A percentile compares a stretch with the other conserved stretches of the same genome.
Conservation (phyloP, 164 flowering plant species). For the Malania oleifera region DNA sequence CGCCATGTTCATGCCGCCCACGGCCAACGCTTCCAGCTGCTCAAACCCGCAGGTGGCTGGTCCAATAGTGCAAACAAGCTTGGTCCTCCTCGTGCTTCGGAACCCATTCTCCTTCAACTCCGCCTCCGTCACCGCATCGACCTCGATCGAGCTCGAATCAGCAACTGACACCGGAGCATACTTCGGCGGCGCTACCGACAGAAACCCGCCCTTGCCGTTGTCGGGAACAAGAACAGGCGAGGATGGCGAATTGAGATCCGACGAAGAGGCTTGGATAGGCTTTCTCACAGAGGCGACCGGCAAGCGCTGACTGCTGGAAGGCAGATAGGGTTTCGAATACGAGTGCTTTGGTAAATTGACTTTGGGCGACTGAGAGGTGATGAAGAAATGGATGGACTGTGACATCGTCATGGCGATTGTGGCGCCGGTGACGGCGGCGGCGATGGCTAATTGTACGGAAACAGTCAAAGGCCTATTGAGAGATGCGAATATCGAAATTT, state of each 20-base stretch:
- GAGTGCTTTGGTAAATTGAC: slow-evolving; percentile 15
- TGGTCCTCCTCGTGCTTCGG: slow-evolving; percentile 61
- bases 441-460: not conserved
- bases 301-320: slow-evolving; percentile 12
- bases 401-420: slow-evolving; percentile 9
- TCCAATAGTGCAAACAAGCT: slow-evolving; percentile 62
- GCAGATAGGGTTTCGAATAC: slow-evolving; percentile 10
- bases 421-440: not conserved
- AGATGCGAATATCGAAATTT: slow-evolving; percentile 5
- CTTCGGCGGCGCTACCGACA: not conserved
- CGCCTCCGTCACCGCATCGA: slow-evolving; percentile 60
- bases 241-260: slow-evolving; percentile 21
- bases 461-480: not conserved
- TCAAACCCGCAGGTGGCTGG: slow-evolving; percentile 69
- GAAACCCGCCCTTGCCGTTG: slow-evolving; percentile 11
- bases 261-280: slow-evolving; percentile 17
- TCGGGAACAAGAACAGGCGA: slow-evolving; percentile 19
- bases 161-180: not conserved
- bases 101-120: slow-evolving; percentile 75
- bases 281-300: slow-evolving; percentile 9
- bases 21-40: slow-evolving; percentile 86
- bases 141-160: slow-evolving; percentile 40
- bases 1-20: slow-evolving; percentile 94
- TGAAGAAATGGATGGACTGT: slow-evolving; percentile 33
- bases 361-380: slow-evolving; percentile 18